These are phyloP conservation scores for Pseudoneurospora amorphoporcata DNA, from an alignment of 495 filamentous ascomycete species.

Conservation along the genomic window DNA sequence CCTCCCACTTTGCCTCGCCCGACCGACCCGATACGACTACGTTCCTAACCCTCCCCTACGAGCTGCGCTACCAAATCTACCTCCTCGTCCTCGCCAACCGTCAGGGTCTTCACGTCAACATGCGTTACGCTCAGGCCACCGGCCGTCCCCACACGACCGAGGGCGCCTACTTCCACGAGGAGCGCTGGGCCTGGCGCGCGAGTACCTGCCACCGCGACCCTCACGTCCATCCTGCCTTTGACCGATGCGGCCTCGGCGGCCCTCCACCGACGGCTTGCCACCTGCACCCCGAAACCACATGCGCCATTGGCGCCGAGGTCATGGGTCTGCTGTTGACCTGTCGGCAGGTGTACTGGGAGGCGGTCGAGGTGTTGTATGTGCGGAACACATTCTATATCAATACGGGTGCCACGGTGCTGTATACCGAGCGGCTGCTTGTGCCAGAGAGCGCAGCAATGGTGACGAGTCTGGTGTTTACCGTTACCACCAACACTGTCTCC, in stretches of 20 bases:
- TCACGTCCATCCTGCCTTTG: background rate
- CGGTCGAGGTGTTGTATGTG: slow-evolving; percentile 10
- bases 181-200: slow-evolving; percentile 12
- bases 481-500: slow-evolving; percentile 1
- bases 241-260: slow-evolving; percentile 8
- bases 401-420: slow-evolving; percentile 3
- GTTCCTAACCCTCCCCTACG: slow-evolving; percentile 34
- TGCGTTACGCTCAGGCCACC: slow-evolving; percentile 10
- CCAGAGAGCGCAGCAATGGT: background rate
- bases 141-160: slow-evolving; percentile 7
- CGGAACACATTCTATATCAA: slow-evolving; percentile 12
- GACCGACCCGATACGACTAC: slow-evolving; percentile 4
- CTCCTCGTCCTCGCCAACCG: slow-evolving; percentile 7
- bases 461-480: background rate
- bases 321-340: slow-evolving; percentile 6
- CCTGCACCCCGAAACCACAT: background rate
- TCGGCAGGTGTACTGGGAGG: slow-evolving; percentile 12
- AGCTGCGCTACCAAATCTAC: slow-evolving; percentile 25
- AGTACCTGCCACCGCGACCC: slow-evolving; percentile 12
- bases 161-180: background rate
- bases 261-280: slow-evolving; percentile 6
- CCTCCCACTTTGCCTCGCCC: background rate
- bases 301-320: slow-evolving; percentile 1
- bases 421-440: background rate
- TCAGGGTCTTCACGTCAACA: slow-evolving; percentile 11